Evolutionary conservation across 805 yeast genomes (phyloP), one percentile per base, ranked within the genome.

Genomic region (Isabelozyma heimii): DNA sequence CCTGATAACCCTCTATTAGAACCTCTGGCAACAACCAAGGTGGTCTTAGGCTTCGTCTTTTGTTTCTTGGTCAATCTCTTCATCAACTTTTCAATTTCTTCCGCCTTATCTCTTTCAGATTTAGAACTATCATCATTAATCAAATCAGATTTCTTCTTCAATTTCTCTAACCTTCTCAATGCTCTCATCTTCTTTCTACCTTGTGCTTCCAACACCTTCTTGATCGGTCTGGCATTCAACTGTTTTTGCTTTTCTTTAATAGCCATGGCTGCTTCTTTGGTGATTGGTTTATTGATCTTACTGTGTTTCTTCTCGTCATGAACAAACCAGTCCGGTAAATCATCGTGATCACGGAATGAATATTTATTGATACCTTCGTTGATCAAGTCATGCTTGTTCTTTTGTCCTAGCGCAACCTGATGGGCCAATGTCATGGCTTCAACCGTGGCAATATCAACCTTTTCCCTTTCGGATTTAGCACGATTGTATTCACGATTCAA

Each of bases 381-480:
- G n/a, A 89, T 74, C 48, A 92, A 74, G 61, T 91, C 96, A 58
- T 89, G 85, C 63, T 86, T 91, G 44, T 85, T 82, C 73, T 78
- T 87, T 60, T 89, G 91, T 8, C 97, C 97, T 24, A 90, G 68
- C 0, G 98, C 99, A 38, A 94, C 77, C 68, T 94, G 91, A 64
- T 94, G 99, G 0, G 99, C 99, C 59, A 94, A 73, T 0, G 99
- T 94, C 99, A 94, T 94, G 5, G 97, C 97, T 65, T 91, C 96
- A 1, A 87, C 96, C 1, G 97, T 91, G 15, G 94, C 95, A 51
- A 91, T 74, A 54, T 89, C 96, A 44, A 89, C 83, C 51, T 82
- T 86, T 46, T 81, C 76, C 50, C 80, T 72, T 55, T 87, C 89
- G 66, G 71, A 55, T 63, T 73, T 59, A 44, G 72, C 58, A 62